A percentile compares a stretch with the other conserved stretches of the same genome.
Conservation (phyloP, 108 stramenopile species). For the Mediolabrus comicus region DNA sequence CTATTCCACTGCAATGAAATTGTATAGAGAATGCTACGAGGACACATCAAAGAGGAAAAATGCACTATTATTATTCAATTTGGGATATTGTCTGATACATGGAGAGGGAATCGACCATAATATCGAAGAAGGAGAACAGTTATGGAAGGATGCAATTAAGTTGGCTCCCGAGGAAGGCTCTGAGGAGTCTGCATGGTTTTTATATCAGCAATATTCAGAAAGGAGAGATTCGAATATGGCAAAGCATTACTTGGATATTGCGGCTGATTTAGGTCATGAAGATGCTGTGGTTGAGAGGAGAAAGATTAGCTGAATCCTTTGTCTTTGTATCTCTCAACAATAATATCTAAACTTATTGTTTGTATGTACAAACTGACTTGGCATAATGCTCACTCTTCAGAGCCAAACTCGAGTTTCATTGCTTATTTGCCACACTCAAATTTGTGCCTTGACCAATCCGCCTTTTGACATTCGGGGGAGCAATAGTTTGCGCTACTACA, state of each 20-base stretch:
- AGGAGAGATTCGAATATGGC: background rate
- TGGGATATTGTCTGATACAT: slow-evolving; percentile 20
- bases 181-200: slow-evolving; percentile 31
- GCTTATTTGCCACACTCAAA: too few relatives aligned
- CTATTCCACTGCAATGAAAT: slow-evolving; percentile 3
- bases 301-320: background rate
- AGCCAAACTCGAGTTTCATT: too few relatives aligned
- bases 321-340: too few relatives aligned
- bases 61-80: slow-evolving; percentile 31
- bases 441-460: too few relatives aligned
- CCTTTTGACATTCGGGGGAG: too few relatives aligned
- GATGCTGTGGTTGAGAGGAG: background rate
- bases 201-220: slow-evolving; percentile 17
- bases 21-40: slow-evolving; percentile 13
- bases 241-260: background rate
- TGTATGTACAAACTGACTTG: too few relatives aligned
- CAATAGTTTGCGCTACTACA: too few relatives aligned
- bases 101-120: slow-evolving; percentile 14
- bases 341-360: too few relatives aligned
- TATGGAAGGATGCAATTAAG: slow-evolving; percentile 21
- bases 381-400: too few relatives aligned
- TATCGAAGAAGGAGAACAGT: background rate
- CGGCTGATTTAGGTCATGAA: background rate
- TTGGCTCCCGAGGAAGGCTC: slow-evolving; percentile 39
- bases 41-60: slow-evolving; percentile 1